Conservation (phyloP, 768 basidiomycete species). For the Tulasnella sp. region DNA sequence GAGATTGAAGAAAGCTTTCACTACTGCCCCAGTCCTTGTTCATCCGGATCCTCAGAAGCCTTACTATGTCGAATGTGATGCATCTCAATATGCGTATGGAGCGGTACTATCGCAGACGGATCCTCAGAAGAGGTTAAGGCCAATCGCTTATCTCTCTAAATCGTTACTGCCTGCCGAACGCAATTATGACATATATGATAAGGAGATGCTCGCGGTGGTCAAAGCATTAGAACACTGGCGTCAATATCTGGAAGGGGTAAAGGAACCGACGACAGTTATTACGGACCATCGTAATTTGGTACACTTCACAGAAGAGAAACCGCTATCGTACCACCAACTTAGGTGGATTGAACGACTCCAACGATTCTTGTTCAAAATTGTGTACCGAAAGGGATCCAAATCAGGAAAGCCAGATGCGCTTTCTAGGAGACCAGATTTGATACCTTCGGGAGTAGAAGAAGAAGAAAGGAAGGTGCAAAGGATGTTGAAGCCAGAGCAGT, state of each 20-base stretch:
- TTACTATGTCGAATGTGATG: neutral
- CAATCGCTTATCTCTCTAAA: neutral
- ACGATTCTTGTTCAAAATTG: neutral
- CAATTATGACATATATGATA: constrained; percentile 23
- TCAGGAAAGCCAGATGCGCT: neutral
- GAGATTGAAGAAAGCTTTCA: neutral
- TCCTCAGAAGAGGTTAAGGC: neutral
- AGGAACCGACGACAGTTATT: neutral
- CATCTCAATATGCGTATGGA: neutral
- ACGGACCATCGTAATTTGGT: neutral
- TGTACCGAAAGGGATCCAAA: neutral
- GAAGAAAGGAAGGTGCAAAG: too few species aligned
- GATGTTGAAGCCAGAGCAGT: too few species aligned
- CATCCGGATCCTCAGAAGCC: neutral
- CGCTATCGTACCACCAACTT: neutral
- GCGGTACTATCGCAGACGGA: constrained; percentile 1
- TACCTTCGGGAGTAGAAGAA: neutral
- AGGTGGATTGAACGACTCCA: neutral
- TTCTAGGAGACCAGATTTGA: neutral
- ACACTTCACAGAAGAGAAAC: neutral
- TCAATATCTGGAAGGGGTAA: neutral
- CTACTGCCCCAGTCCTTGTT: constrained; percentile 11
- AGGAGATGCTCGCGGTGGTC: constrained; percentile 24
- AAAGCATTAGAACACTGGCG: constrained; percentile 1
- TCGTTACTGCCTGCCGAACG: neutral